Evolutionary conservation across 2,329 filamentous ascomycete species (phyloP).

Genomic region (Sphaerulina populicola): DNA sequence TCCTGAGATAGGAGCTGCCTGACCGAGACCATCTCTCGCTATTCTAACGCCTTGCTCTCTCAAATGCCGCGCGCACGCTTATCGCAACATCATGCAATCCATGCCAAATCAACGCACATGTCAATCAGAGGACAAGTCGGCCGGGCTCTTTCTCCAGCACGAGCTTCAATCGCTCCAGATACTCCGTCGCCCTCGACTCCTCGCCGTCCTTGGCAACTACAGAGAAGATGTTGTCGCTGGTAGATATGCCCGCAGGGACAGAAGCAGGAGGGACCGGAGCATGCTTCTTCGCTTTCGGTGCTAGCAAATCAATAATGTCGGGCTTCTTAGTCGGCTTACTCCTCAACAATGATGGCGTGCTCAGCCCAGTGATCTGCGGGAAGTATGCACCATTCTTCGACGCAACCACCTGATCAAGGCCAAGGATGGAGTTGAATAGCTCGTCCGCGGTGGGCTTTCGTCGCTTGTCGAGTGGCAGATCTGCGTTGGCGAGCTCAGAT

Average conservation of each 20-base stretch:
- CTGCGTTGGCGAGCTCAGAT: constrained; percentile 77
- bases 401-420: constrained; percentile 48
- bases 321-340: constrained; percentile 40
- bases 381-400: constrained; percentile 57
- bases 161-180: constrained; percentile 77
- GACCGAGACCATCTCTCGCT: neutral
- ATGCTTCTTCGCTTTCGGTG: constrained; percentile 39
- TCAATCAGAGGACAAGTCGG: constrained; percentile 51
- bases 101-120: neutral
- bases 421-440: constrained; percentile 82
- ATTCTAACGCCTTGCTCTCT: neutral
- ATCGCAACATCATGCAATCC: neutral
- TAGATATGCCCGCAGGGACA: constrained; percentile 28
- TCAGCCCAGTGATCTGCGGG: constrained; percentile 59
- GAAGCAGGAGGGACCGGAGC: constrained; percentile 27
- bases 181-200: constrained; percentile 69
- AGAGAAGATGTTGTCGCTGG: constrained; percentile 68
- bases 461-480: constrained; percentile 60
- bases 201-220: constrained; percentile 71
- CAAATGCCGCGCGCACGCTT: neutral
- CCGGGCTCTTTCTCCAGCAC: constrained; percentile 75
- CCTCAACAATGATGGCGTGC: constrained; percentile 36
- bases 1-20: no score
- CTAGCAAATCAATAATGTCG: constrained; percentile 79
- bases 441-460: constrained; percentile 65